Evolutionary conservation across 2,329 filamentous ascomycete species (phyloP), one percentile per base, ranked within the genome.

Genomic region (Eurotiales sp.): DNA sequence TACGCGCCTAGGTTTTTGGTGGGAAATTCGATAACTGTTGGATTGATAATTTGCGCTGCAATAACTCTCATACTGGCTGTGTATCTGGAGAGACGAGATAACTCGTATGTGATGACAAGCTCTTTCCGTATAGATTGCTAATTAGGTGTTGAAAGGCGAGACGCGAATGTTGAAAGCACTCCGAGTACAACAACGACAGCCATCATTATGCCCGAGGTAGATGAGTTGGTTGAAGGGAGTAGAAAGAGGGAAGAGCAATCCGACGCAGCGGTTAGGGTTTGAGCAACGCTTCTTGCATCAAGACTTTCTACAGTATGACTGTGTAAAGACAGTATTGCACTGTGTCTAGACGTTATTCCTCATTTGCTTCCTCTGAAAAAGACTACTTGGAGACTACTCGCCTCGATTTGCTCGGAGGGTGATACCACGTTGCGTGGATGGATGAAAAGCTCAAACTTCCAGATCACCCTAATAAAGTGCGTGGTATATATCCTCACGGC

Each of bases 301-400:
- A 14, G 8, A 15, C 3, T 12, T 34, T 32, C n/a, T n/a, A n/a
- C n/a, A n/a, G n/a, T n/a, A n/a, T n/a, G n/a, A n/a, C n/a, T 8
- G 3, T n/a, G 15, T 34, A 4, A 5, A 34, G 30, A 34, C 15
- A n/a, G 30, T n/a, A 15, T 34, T 34, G 10, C 30, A 15, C 14
- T 34, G 14, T 27, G 25, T 27, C 25, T 27, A 27, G 25, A 27
- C 25, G 70, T 17, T 65, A 69, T n/a, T n/a, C n/a, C n/a, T n/a
- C n/a, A n/a, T n/a, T n/a, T n/a, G n/a, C n/a, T n/a, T n/a, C n/a
- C n/a, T n/a, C n/a, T n/a, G n/a, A n/a, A n/a, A n/a, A n/a, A n/a
- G n/a, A n/a, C n/a, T n/a, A n/a, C n/a, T n/a, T n/a, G n/a, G n/a
- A n/a, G n/a, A n/a, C n/a, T n/a, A n/a, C n/a, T n/a, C n/a, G n/a